Base-by-base conservation (phyloP, 2,329 filamentous ascomycete genomes). In the Plectosphaerella sp. region DNA sequence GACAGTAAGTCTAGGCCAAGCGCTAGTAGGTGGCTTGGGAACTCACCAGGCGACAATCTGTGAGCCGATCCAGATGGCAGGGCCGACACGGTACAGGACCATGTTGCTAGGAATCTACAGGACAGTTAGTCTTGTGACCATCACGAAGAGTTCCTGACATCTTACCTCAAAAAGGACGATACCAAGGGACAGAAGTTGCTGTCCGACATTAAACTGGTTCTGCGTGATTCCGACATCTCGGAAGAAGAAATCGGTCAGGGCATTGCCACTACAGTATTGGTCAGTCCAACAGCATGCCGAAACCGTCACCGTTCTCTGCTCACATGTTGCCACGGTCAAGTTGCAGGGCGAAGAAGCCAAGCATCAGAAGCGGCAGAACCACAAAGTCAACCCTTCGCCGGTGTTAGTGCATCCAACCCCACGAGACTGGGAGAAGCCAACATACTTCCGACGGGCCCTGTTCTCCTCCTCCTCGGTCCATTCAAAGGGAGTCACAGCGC, bases 141-240 rank as follows among this genome's bases (percentile, higher is more conserved):
- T 33, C 4, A 7, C 22, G 28, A 10, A 33, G 8, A 12, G 28
- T 12, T 33, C 11, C 8, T 9, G n/a, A 5, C 18, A 11, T 5
- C 41, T 18, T 4, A 43, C 41, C 53, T 77, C 70, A 12, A 68
- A 62, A 4, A 77, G 58, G 3, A 78, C 73, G 37, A 78, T 77
- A 4, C 74, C 74, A 1, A 76, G 66, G 0, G 75, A 78, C 1
- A 80, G 65, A 52, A 81, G 65, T 53, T 78, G 75, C 22, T 76
- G 72, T 4, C 77, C 78, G 33, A 78, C 63, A 47, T 80, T 80
- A 62, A 79, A 73, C 55, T 80, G 72, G 53, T 79, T 72, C 5
- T 77, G 76, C 3, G 69, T 71, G 54, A 81, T 72, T 15, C 68
- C 64, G 18, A 81, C 69, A 57, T 81, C 78, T 18, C 69, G 60